Conservation (phyloP, 495 filamentous ascomycete species). For the Echria macrotheca region DNA sequence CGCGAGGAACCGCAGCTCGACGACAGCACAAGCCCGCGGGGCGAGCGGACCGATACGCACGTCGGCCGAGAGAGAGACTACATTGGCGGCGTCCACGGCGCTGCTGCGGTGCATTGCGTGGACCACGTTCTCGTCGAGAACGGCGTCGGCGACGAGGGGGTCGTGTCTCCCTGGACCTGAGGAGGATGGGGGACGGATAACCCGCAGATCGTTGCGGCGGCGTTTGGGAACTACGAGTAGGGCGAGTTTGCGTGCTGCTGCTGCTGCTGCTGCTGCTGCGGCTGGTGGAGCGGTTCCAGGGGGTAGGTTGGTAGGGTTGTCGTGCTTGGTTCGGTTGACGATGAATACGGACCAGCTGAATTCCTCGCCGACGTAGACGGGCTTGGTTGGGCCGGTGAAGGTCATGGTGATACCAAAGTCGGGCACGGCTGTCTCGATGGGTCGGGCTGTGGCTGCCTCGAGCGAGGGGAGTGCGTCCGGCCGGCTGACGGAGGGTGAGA, state of each 20-base stretch:
- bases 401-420: conserved; percentile 74
- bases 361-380: conserved; percentile 58
- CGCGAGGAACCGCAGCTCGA: conserved; percentile 74
- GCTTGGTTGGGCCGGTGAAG: conserved; percentile 51
- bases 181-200: conserved; percentile 48
- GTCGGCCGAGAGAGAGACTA: conserved; percentile 80
- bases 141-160: conserved; percentile 59
- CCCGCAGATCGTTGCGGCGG: conserved; percentile 61
- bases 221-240: conserved; percentile 74
- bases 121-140: conserved; percentile 78
- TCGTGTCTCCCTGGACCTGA: conserved; percentile 17
- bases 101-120: conserved; percentile 76
- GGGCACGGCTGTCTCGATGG: conserved; percentile 42
- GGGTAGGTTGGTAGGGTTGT: too few species aligned
- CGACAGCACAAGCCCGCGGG: conserved; percentile 73
- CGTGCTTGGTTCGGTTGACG: conserved; percentile 62
- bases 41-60: conserved; percentile 72
- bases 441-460: conserved; percentile 38
- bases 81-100: conserved; percentile 62
- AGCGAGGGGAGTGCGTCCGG: conserved; percentile 51
- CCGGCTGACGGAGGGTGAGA: conserved; percentile 41
- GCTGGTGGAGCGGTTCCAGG: too few species aligned
- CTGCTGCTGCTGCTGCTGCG: conserved; percentile 25
- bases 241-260: conserved; percentile 65
- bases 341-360: conserved; percentile 89